A percentile compares a stretch with the other conserved stretches of the same genome.
Conservation (phyloP, 345 rosid species). For the Eucalyptus regnans region DNA sequence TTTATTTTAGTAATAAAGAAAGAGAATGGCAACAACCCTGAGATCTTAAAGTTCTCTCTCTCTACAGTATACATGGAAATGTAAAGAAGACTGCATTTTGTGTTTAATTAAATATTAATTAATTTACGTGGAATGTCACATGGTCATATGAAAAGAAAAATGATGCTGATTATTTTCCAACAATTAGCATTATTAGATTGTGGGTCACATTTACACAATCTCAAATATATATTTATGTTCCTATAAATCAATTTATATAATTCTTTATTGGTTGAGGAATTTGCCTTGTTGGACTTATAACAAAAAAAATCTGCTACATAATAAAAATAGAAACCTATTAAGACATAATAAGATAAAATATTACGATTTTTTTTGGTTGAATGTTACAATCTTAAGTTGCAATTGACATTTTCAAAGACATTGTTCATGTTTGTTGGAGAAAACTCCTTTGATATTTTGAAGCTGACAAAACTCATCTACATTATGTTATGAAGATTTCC, state of each 20-base stretch:
- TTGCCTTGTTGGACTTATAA: background rate
- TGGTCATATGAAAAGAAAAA: background rate
- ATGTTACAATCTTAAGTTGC: too few relatives aligned
- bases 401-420: background rate
- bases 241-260: background rate
- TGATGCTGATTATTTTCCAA: background rate
- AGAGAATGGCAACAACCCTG: background rate
- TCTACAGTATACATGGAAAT: background rate
- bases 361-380: too few relatives aligned
- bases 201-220: background rate
- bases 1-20: background rate
- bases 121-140: background rate
- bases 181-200: background rate
- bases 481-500: too few relatives aligned
- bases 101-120: too few relatives aligned
- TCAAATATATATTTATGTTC: too few relatives aligned
- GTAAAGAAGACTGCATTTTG: too few relatives aligned
- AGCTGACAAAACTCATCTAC: too few relatives aligned
- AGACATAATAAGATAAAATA: background rate
- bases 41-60: background rate
- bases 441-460: too few relatives aligned
- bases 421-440: background rate
- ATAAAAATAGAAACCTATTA: background rate
- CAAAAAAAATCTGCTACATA: background rate
- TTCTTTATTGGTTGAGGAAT: background rate